Evolutionary conservation across 2,329 filamentous ascomycete species (phyloP).

Genomic region (Teratosphaeria destructans): DNA sequence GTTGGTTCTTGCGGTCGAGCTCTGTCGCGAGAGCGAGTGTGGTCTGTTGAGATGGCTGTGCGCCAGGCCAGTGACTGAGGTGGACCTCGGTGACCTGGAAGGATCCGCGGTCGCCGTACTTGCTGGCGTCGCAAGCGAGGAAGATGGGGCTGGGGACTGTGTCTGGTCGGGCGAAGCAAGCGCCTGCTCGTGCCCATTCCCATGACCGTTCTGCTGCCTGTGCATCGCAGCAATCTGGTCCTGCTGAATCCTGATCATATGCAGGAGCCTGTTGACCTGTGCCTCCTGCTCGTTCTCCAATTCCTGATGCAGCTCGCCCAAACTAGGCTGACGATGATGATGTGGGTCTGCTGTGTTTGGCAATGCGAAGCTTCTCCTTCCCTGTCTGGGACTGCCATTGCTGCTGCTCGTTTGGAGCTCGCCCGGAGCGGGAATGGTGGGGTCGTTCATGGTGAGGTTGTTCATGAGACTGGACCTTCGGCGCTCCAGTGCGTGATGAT

Average conservation of each 20-base stretch:
- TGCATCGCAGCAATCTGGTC: conserved; percentile 52
- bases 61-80: not conserved
- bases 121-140: conserved; percentile 4
- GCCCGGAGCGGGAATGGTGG: conserved; percentile 54
- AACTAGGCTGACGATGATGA: conserved; percentile 57
- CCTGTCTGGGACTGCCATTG: conserved; percentile 13
- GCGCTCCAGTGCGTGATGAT: conserved; percentile 37
- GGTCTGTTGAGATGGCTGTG: conserved; percentile 18
- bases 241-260: conserved; percentile 68
- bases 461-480: conserved; percentile 60
- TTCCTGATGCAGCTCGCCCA: conserved; percentile 70
- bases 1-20: conserved; percentile 29
- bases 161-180: conserved; percentile 11
- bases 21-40: conserved; percentile 34
- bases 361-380: conserved; percentile 31
- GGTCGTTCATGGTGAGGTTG: conserved; percentile 66
- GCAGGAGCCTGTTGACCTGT: conserved; percentile 67
- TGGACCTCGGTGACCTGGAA: conserved; percentile 7
- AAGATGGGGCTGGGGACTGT: conserved; percentile 20
- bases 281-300: conserved; percentile 70
- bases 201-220: conserved; percentile 4
- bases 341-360: conserved; percentile 43
- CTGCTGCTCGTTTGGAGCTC: conserved; percentile 46
- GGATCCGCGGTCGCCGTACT: conserved; percentile 35
- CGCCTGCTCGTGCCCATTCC: conserved; percentile 31